Conservation (phyloP, 345 rosid species). For the Luvunga scandens region DNA sequence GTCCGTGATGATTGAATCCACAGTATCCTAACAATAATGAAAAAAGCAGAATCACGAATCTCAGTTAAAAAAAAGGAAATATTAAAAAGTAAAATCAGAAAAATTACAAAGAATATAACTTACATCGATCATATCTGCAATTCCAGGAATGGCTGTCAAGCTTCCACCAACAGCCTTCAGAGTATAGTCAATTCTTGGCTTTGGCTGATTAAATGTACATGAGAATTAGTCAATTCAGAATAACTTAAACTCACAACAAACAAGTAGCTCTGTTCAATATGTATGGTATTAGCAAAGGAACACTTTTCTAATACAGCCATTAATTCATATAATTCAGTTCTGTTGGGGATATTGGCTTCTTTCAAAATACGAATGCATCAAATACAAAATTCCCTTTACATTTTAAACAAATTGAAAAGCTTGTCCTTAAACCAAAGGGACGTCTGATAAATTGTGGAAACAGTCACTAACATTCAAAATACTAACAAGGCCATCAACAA, state of each 20-base stretch:
- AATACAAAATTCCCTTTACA: neutral
- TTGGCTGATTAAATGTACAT: constrained; percentile 62
- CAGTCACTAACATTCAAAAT: neutral
- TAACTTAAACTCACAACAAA: neutral
- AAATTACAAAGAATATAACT: constrained; percentile 28
- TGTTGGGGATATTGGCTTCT: neutral
- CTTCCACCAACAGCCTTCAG: constrained; percentile 99
- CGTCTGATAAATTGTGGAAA: neutral
- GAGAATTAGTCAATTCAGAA: constrained; percentile 20
- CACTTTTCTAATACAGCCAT: neutral
- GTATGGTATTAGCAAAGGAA: neutral
- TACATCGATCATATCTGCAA: constrained; percentile 97
- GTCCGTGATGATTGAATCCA: constrained; percentile 75
- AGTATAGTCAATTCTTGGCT: constrained; percentile 92
- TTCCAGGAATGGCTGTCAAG: constrained; percentile 92
- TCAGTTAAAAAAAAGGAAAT: neutral
- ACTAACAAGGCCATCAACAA: neutral
- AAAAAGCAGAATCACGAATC: neutral
- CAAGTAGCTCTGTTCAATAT: constrained; percentile 2
- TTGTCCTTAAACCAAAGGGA: neutral
- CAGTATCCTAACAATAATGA: constrained; percentile 66
- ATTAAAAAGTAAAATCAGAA: constrained; percentile 1
- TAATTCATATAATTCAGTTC: neutral
- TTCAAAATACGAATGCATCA: neutral
- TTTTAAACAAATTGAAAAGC: neutral